These are phyloP conservation scores for Ceratobasidium sp. DNA, from an alignment of 1,284 basidiomycete genomes.

Conservation along the genomic window DNA sequence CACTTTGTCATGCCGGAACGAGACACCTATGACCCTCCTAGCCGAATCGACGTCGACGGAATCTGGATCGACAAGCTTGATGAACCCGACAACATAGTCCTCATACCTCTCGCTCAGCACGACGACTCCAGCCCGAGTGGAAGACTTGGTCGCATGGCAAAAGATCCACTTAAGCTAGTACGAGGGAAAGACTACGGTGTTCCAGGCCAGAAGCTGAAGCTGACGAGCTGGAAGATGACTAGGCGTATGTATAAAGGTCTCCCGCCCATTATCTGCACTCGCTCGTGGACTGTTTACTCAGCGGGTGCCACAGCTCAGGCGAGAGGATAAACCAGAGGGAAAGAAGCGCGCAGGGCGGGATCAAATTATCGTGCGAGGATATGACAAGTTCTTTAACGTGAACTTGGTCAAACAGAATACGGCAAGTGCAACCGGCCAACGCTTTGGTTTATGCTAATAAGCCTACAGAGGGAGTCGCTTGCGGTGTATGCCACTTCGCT, in stretches of 20 bases:
- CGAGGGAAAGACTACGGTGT: slow-evolving; percentile 70
- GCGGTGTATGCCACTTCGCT: slow-evolving; percentile 79
- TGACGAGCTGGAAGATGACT: slow-evolving; percentile 95
- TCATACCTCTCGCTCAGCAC: slow-evolving; percentile 10
- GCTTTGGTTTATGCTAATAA: background rate
- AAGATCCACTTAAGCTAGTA: slow-evolving; percentile 70
- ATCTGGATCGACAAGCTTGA: slow-evolving; percentile 15
- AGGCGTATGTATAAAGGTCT: slow-evolving; percentile 91
- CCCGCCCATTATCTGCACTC: slow-evolving; percentile 93
- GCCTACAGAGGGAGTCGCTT: slow-evolving; percentile 80
- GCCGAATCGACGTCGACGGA: slow-evolving; percentile 18
- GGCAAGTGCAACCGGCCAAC: slow-evolving; percentile 65
- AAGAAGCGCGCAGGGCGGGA: slow-evolving; percentile 59
- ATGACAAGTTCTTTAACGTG: slow-evolving; percentile 99
- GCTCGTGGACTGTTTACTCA: slow-evolving; percentile 88
- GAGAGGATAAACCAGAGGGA: slow-evolving; percentile 52
- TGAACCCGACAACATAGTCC: background rate
- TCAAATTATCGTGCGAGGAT: slow-evolving; percentile 90
- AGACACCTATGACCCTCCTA: background rate
- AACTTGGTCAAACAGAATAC: slow-evolving; percentile 95
- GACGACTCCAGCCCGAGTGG: slow-evolving; percentile 64
- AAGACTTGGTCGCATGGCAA: slow-evolving; percentile 64
- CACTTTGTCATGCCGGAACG: background rate
- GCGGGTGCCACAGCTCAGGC: slow-evolving; percentile 58
- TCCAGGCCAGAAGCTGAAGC: slow-evolving; percentile 64